phyloP scores from a whole-genome alignment of 768 basidiomycete species.

The Peribolospora baueri region DNA sequence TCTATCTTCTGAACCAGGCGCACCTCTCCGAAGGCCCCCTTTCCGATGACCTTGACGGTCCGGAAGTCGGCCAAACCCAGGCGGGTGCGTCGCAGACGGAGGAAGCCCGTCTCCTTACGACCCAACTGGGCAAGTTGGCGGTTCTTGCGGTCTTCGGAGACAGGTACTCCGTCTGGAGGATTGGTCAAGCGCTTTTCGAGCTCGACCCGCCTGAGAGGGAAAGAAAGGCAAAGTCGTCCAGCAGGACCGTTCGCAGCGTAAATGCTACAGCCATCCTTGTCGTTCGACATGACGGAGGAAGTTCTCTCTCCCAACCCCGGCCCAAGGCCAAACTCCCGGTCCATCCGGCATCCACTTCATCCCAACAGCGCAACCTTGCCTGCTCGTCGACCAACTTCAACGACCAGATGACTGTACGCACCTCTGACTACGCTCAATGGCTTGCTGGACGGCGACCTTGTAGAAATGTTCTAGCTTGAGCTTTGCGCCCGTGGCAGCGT shows the following conservation, averaged over 20 bases:
- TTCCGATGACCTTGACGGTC: slow-evolving; percentile 96
- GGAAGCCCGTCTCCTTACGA: slow-evolving; percentile 65
- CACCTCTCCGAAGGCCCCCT: slow-evolving; percentile 95
- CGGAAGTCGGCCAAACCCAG: slow-evolving; percentile 77
- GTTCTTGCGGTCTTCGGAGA: slow-evolving; percentile 63
- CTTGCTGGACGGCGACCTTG: slow-evolving; percentile 84
- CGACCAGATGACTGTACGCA: slow-evolving; percentile 17
- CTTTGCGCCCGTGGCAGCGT: slow-evolving; percentile 67
- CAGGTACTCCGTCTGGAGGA: slow-evolving; percentile 26
- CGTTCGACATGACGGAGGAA: no score
- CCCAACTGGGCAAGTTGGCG: slow-evolving; percentile 61
- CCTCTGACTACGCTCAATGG: slow-evolving; percentile 82
- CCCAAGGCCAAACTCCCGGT: no score
- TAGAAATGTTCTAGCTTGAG: slow-evolving; percentile 91
- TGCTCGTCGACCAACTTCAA: background rate
- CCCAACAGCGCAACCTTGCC: background rate
- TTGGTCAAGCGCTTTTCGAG: slow-evolving; percentile 46
- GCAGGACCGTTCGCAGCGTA: no score
- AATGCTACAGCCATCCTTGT: no score
- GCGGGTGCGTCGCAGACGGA: slow-evolving; percentile 67
- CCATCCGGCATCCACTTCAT: no score
- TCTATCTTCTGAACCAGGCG: slow-evolving; percentile 88
- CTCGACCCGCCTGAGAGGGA: slow-evolving; percentile 45
- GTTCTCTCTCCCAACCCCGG: no score
- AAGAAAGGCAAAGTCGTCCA: background rate